Conservation (phyloP, 202 grass and related monocot species). For the Panicum hallii region DNA sequence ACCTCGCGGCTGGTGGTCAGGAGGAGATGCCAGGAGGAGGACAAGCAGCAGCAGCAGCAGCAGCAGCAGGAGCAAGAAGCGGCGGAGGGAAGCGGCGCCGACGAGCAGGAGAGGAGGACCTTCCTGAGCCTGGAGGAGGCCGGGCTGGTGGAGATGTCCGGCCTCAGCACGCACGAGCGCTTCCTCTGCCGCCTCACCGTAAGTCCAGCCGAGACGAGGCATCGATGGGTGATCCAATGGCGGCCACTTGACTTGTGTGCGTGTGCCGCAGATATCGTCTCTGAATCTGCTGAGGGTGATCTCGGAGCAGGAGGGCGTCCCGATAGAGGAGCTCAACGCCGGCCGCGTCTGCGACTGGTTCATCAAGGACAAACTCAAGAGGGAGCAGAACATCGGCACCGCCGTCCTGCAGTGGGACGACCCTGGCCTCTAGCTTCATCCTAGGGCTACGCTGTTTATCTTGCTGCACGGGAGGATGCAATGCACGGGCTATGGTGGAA, state of each 20-base stretch:
- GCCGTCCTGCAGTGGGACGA: constrained; percentile 95
- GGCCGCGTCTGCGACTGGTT: constrained; percentile 95
- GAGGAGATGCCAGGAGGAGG: constrained; percentile 60
- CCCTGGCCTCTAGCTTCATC: constrained; percentile 18
- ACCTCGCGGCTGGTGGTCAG: constrained; percentile 25
- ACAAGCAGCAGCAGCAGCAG: constrained; percentile 32
- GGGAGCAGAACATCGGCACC: constrained; percentile 68
- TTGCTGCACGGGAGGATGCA: background rate
- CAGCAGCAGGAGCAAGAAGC: constrained; percentile 22
- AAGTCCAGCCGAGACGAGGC: too few species aligned
- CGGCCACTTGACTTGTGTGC: background rate
- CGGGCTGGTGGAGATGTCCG: constrained; percentile 88
- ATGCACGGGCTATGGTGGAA: background rate
- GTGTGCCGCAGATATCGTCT: constrained; percentile 83
- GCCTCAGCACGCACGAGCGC: constrained; percentile 91
- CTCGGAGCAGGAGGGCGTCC: constrained; percentile 81
- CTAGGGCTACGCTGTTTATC: background rate
- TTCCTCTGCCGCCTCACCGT: constrained; percentile 77
- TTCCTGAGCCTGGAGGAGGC: constrained; percentile 92
- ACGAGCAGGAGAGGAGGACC: constrained; percentile 35
- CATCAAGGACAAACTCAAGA: constrained; percentile 92
- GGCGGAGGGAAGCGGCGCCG: background rate
- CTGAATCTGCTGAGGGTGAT: constrained; percentile 86
- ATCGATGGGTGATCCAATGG: too few species aligned
- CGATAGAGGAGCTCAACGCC: constrained; percentile 91